Base-by-base conservation (phyloP, 345 rosid species). In the Excoecaria cochinchinensis region DNA sequence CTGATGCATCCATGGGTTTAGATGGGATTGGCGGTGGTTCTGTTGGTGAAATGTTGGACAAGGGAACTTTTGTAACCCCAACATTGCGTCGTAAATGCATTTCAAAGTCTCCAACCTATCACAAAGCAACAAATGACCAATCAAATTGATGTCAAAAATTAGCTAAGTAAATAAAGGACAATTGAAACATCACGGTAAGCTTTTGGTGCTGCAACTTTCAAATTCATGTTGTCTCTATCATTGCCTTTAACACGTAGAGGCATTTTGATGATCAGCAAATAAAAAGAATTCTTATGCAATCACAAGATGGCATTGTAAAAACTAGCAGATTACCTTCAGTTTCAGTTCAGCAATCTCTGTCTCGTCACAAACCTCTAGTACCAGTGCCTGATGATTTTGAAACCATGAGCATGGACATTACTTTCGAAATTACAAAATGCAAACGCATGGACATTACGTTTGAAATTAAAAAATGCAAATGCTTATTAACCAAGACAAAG, bases 341-440 rank as follows among this genome's bases (percentile, higher is more conserved):
- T 92, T 78, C 71, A 95, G 88, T 78, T 91, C 99, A 46, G 98
- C 98, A 75, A 95, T 74, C 80, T 95, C 89, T 25, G 99, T 95
- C 89, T 95, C 94, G 42, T 95, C 98, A 81, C 99, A 95, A 65
- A 95, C 92, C 81, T 95, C 99, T 69, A 83, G 84, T 64, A 95
- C 78, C 80, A 95, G 78, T 73, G 87, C 94, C 99, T 92, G 79
- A 66, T 64, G 69, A 76, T 61, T 31, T 59, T 44, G 13, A 71
- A 80, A 36, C 52, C 74, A 66, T 11, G 53, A 77, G 17, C 56
- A 72, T n/a, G 67, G 16, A 8, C 7, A 65, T 74, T 55, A 74
- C 36, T 48, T 4, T 66, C 76, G 80, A 75, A 62, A 51, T n/a
- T 64, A 16, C 22, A 75, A 74, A 24, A 46, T 67, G 46, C 19